Base-by-base conservation (phyloP, 192 early-diverging fungal genomes). In the Coemansia sp. region DNA sequence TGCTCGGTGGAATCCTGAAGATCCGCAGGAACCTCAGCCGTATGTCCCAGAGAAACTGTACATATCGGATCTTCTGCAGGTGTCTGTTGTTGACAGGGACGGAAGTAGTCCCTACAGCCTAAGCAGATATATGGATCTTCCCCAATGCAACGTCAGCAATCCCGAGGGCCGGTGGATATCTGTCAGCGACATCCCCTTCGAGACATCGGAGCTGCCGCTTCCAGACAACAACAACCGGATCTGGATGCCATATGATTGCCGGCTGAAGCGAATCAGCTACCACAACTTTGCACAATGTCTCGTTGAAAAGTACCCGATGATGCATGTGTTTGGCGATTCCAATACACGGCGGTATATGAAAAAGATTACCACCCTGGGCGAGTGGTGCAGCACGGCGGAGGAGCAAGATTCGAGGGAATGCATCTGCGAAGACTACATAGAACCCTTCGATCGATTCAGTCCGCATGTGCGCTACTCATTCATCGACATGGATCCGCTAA, bases 241-340 rank as follows among this genome's bases (percentile, higher is more conserved):
- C 23, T 84, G 82, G 82, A 75, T 80, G 31, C 82, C 82, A n/a
- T 81, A 78, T 52, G 37, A 48, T 0, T 84, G 82, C 50, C 67
- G 79, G 3, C 56, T 74, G n/a, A 67, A 70, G 4, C 67, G 59
- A 19, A 30, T 66, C 13, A 20, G 64, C 9, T 78, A 84, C 45
- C 44, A 42, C 22, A 54, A 66, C 6, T 81, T 79, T 48, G 64
- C 61, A 8, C 34, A 65, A 4, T 84, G 82, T 50, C 25, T 81
- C 11, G 30, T 61, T 2, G 44, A 68, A 19, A 50, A 50, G 47
- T 75, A 81, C 50, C 68, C 70, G 22, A 31, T 29, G 4, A 45
- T 81, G 6, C 74, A 81, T 42, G 58, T 68, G 54, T 84, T 63
- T 36, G 82, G 82, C 14, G 82, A 84, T 59, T 84, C 82, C 44